Evolutionary conservation across 2,329 filamentous ascomycete species (phyloP).

Genomic region (Penicillium glabrum): DNA sequence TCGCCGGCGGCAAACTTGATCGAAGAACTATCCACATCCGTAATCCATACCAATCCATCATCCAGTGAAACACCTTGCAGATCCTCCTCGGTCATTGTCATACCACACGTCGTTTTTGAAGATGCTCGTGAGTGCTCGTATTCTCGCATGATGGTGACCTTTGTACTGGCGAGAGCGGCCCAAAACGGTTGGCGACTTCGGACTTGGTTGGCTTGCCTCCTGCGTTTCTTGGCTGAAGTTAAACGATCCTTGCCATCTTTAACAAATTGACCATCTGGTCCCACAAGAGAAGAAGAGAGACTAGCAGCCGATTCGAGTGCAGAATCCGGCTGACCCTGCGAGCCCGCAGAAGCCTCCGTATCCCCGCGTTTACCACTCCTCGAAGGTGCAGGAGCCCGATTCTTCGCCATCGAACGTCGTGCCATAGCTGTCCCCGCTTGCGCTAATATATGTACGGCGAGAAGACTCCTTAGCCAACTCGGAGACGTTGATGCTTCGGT

Average conservation of each 20-base stretch:
- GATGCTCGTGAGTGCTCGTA: constrained; percentile 70
- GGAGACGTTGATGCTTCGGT: constrained; percentile 43
- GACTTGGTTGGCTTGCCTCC: constrained; percentile 88
- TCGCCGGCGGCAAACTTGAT: constrained; percentile 50
- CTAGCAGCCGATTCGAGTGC: constrained; percentile 45
- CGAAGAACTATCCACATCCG: constrained; percentile 46
- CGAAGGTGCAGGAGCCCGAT: constrained; percentile 41
- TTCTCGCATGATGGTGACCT: constrained; percentile 93
- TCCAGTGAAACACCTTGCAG: constrained; percentile 42
- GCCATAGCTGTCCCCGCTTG: constrained; percentile 50
- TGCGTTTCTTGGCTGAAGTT: constrained; percentile 73
- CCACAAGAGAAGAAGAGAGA: constrained; percentile 38
- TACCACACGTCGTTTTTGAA: constrained; percentile 38
- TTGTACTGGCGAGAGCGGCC: constrained; percentile 92
- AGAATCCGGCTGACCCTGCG: constrained; percentile 43
- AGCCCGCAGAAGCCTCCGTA: constrained; percentile 47
- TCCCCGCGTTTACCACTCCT: constrained; percentile 46
- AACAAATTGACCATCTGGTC: constrained; percentile 47
- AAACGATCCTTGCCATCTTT: constrained; percentile 59
- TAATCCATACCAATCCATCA: constrained; percentile 49
- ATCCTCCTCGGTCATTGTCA: constrained; percentile 44
- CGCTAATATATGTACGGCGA: constrained; percentile 50
- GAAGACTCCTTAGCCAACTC: constrained; percentile 48
- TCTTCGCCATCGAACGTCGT: constrained; percentile 47
- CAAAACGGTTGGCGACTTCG: constrained; percentile 88